phyloP scores from a whole-genome alignment of 1,284 basidiomycete genomes.

The Schizophyllum commune region DNA sequence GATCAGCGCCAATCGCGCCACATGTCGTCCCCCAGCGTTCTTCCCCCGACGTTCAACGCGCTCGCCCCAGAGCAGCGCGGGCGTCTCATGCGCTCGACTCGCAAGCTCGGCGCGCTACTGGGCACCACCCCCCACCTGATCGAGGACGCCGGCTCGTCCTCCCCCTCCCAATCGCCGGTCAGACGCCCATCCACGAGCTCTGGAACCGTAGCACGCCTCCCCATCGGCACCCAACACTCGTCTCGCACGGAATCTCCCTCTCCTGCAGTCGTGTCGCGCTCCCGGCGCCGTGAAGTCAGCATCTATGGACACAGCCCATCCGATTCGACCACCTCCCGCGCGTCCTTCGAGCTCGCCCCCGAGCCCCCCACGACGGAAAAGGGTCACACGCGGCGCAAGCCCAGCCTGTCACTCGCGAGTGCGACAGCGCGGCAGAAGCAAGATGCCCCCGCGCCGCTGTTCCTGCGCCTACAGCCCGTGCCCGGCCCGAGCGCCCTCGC shows the following conservation, averaged over 20 bases:
- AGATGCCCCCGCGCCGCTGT: neutral
- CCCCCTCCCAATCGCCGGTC: neutral
- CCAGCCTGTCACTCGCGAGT: neutral
- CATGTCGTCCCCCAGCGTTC: neutral
- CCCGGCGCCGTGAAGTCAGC: neutral
- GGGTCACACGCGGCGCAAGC: neutral
- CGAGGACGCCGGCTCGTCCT: slow-evolving; percentile 5
- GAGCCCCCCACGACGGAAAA: neutral
- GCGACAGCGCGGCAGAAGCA: neutral
- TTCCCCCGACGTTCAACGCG: slow-evolving; percentile 9
- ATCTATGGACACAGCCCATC: neutral
- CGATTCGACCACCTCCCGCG: neutral
- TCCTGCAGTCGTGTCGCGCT: neutral
- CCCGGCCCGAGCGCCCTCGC: neutral
- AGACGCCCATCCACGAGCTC: neutral
- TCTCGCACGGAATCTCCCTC: slow-evolving; percentile 1
- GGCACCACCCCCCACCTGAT: slow-evolving; percentile 11
- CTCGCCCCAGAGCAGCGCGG: slow-evolving; percentile 8
- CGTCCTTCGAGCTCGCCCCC: neutral
- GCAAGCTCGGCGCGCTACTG: slow-evolving; percentile 9
- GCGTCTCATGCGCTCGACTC: slow-evolving; percentile 11
- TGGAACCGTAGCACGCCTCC: neutral
- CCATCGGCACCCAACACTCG: neutral
- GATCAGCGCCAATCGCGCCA: neutral
- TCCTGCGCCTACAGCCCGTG: neutral